A percentile compares a stretch with the other conserved stretches of the same genome.
Evolutionary conservation across 768 basidiomycete genomes (phyloP).

Genomic region (Boletus pseudo-olivaceus): DNA sequence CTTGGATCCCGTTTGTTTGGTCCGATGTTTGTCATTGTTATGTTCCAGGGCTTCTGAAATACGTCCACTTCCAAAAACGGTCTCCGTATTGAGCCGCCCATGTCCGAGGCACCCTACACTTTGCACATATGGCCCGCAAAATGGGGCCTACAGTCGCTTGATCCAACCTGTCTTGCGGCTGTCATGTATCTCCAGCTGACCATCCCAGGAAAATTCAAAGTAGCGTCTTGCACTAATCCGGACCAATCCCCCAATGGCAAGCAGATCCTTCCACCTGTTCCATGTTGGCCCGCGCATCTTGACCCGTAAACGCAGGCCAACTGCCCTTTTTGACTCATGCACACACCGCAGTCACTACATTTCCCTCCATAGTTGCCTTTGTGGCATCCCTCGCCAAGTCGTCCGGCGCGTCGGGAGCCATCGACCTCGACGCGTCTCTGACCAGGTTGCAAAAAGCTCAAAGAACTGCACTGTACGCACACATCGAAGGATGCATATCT

Average conservation of each 20-base stretch:
- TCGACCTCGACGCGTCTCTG: slow-evolving; percentile 50
- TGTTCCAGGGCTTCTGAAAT: slow-evolving; percentile 4
- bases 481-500: slow-evolving; percentile 63
- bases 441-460: slow-evolving; percentile 47
- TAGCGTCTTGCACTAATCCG: slow-evolving; percentile 62
- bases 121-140: slow-evolving; percentile 70
- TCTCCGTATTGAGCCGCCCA: not conserved
- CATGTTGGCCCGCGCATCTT: not conserved
- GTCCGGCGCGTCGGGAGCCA: slow-evolving; percentile 26
- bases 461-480: slow-evolving; percentile 59
- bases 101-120: slow-evolving; percentile 21
- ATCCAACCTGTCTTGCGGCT: slow-evolving; percentile 62
- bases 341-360: slow-evolving; percentile 44
- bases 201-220: slow-evolving; percentile 62
- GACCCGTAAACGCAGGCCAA: slow-evolving; percentile 46
- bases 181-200: slow-evolving; percentile 65
- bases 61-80: slow-evolving; percentile 1
- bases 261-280: slow-evolving; percentile 19
- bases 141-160: slow-evolving; percentile 64
- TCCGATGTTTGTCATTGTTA: slow-evolving; percentile 19
- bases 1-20: not conserved
- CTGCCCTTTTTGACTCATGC: slow-evolving; percentile 69
- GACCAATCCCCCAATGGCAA: slow-evolving; percentile 72
- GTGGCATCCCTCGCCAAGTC: slow-evolving; percentile 47
- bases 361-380: slow-evolving; percentile 64